Conservation (phyloP, 805 yeast genomes). For the Pichia phayaonensis region DNA sequence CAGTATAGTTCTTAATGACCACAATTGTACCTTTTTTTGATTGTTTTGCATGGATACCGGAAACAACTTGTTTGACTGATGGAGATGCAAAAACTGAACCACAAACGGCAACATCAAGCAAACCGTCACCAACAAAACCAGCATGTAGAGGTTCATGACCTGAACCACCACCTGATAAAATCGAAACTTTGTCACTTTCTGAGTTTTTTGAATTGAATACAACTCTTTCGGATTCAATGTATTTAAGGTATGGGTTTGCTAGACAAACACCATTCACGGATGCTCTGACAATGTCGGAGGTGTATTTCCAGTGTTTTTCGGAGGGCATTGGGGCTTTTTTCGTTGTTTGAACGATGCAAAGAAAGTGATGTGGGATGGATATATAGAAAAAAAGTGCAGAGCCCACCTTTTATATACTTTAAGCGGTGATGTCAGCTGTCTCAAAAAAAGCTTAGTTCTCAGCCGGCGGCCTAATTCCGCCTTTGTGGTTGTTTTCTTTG, state of each 20-base stretch:
- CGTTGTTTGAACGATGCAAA: not conserved
- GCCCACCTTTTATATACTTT: not conserved
- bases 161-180: slow-evolving; percentile 89
- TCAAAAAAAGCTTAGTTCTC: not conserved
- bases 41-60: slow-evolving; percentile 55
- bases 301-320: slow-evolving; percentile 12
- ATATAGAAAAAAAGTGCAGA: not conserved
- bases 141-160: slow-evolving; percentile 96
- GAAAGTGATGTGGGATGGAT: not conserved
- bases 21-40: slow-evolving; percentile 60
- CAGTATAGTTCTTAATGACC: slow-evolving; percentile 88
- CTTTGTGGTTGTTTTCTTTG: not conserved
- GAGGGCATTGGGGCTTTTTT: slow-evolving; percentile 2
- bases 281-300: slow-evolving; percentile 7
- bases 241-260: slow-evolving; percentile 45
- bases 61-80: slow-evolving; percentile 68
- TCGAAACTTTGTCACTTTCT: slow-evolving; percentile 47
- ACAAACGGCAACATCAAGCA: slow-evolving; percentile 79
- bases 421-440: not conserved
- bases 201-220: slow-evolving; percentile 33
- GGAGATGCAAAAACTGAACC: slow-evolving; percentile 95
- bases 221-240: slow-evolving; percentile 52
- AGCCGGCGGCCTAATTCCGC: not conserved
- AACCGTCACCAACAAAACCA: slow-evolving; percentile 81
- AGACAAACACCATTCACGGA: slow-evolving; percentile 9